phyloP scores from a whole-genome alignment of 2,329 filamentous ascomycete genomes.

The Stachybotrys chartarum region DNA sequence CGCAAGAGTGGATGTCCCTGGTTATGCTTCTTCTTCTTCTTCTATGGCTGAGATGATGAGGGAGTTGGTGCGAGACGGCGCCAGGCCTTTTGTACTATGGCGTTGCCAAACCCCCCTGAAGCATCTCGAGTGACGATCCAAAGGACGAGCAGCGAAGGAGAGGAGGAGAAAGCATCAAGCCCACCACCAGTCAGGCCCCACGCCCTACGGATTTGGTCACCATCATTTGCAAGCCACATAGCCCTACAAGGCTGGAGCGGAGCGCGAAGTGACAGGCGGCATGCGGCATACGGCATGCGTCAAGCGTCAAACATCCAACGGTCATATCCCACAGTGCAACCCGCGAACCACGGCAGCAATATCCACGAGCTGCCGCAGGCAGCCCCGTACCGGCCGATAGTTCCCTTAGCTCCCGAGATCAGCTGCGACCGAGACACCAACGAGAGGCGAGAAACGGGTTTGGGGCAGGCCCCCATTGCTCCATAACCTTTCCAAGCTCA shows the following conservation, averaged over 20 bases:
- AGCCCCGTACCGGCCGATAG: background rate
- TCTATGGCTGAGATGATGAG: background rate
- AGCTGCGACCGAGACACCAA: constrained; percentile 12
- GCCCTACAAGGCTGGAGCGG: background rate
- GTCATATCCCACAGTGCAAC: background rate
- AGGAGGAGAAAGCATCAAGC: background rate
- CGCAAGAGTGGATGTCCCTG: background rate
- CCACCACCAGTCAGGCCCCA: background rate
- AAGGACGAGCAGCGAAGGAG: background rate
- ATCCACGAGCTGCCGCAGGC: background rate
- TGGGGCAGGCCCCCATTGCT: background rate
- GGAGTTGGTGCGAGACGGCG: background rate
- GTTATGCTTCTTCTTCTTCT: background rate
- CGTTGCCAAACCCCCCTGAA: background rate
- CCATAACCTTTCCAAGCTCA: constrained; percentile 17
- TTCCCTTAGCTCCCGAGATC: constrained; percentile 1
- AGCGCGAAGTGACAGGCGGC: background rate
- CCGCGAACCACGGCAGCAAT: background rate
- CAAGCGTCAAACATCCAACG: background rate
- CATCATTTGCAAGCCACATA: background rate
- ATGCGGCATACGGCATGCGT: background rate
- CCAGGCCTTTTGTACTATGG: background rate
- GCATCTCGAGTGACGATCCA: background rate
- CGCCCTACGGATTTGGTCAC: background rate
- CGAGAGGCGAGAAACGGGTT: constrained; percentile 5